A percentile compares a stretch with the other conserved stretches of the same genome.
Evolutionary conservation across 2,329 filamentous ascomycete genomes (phyloP).

Genomic region (Xylaria sp.): DNA sequence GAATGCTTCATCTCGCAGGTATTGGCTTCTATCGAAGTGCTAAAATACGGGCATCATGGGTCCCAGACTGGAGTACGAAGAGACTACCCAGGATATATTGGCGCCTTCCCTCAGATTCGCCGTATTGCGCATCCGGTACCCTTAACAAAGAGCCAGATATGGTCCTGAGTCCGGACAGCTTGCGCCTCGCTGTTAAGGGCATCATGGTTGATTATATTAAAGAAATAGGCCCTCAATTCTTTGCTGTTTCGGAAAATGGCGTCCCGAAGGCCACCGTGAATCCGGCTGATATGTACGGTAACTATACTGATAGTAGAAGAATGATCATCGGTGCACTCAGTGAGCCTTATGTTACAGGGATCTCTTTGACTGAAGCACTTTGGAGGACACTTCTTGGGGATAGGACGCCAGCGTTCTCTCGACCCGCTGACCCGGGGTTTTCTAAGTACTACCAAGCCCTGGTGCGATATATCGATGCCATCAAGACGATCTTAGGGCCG

Average conservation of each 20-base stretch:
- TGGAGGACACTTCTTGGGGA: constrained; percentile 18
- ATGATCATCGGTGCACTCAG: constrained; percentile 1
- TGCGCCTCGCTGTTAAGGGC: constrained; percentile 6
- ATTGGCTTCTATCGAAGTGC: constrained; percentile 14
- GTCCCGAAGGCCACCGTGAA: neutral
- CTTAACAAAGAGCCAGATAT: neutral
- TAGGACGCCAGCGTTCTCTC: constrained; percentile 1
- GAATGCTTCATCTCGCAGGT: constrained; percentile 16
- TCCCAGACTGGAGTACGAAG: constrained; percentile 18
- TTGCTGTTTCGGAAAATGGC: constrained; percentile 10
- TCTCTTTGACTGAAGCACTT: constrained; percentile 14
- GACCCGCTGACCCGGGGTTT: constrained; percentile 1
- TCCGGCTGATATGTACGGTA: neutral
- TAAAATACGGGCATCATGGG: constrained; percentile 14
- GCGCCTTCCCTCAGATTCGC: neutral
- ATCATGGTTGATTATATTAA: constrained; percentile 11
- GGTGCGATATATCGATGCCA: neutral
- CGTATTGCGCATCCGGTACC: constrained; percentile 8
- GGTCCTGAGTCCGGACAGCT: neutral
- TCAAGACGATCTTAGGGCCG: neutral
- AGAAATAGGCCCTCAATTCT: constrained; percentile 17
- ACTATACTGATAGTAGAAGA: neutral
- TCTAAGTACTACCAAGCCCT: constrained; percentile 8
- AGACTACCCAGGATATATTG: constrained; percentile 8
- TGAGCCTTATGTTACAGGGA: constrained; percentile 18